Evolutionary conservation across 345 rosid species (phyloP).

Genomic region (Balakata baccata): DNA sequence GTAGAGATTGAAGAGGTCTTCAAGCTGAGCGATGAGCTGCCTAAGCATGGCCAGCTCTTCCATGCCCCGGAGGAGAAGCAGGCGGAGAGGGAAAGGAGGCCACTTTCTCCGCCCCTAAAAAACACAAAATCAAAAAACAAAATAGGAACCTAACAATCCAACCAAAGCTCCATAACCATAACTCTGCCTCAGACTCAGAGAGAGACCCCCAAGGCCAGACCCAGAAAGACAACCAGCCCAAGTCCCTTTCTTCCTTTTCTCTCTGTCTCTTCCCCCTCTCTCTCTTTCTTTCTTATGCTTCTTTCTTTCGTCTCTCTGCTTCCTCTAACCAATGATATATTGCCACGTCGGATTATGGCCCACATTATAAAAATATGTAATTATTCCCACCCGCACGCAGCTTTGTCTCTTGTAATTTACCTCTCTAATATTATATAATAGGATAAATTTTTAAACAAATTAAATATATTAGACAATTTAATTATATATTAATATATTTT

Average conservation of each 20-base stretch:
- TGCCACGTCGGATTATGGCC: constrained; percentile 21
- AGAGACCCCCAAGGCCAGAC: constrained; percentile 4
- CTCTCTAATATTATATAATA: no score
- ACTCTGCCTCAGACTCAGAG: no score
- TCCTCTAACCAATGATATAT: background rate
- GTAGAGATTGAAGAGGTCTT: constrained; percentile 66
- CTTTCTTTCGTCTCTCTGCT: constrained; percentile 8
- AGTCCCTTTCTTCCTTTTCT: background rate
- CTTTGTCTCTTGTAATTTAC: constrained; percentile 27
- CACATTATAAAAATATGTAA: constrained; percentile 31
- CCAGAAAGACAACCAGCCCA: constrained; percentile 2
- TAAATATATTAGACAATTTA: no score
- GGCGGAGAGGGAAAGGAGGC: background rate
- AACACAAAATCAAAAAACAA: background rate
- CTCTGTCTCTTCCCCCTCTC: no score
- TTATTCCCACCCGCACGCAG: constrained; percentile 52
- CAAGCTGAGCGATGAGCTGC: constrained; percentile 95
- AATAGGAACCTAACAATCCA: background rate
- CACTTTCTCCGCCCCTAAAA: background rate
- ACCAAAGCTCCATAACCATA: background rate
- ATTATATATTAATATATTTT: no score
- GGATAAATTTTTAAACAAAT: no score
- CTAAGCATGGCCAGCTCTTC: constrained; percentile 95
- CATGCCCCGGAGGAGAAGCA: constrained; percentile 48
- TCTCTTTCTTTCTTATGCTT: background rate